Evolutionary conservation across 2,329 filamentous ascomycete genomes (phyloP).

Genomic region (Apiospora phragmitis): DNA sequence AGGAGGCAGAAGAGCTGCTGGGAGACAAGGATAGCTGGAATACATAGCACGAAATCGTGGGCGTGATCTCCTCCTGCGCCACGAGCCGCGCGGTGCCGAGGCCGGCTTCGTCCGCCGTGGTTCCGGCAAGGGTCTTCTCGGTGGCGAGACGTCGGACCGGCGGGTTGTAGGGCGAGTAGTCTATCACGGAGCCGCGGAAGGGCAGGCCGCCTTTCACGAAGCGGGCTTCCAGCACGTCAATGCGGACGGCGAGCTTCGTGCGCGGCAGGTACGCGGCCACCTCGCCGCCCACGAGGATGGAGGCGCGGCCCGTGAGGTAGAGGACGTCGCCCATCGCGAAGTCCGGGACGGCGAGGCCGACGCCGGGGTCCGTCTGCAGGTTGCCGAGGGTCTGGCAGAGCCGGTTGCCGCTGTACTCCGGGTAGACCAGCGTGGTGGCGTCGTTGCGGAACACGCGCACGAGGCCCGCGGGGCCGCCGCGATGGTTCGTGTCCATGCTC

Average conservation of each 20-base stretch:
- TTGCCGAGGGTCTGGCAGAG: constrained; percentile 86
- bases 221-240: constrained; percentile 60
- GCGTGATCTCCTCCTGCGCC: constrained; percentile 60
- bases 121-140: constrained; percentile 46
- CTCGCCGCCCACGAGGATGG: constrained; percentile 64
- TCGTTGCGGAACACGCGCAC: constrained; percentile 65
- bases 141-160: constrained; percentile 62
- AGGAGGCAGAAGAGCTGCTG: neutral
- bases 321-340: constrained; percentile 72
- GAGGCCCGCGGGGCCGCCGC: constrained; percentile 75
- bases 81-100: constrained; percentile 55
- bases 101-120: neutral
- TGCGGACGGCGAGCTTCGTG: constrained; percentile 71
- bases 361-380: constrained; percentile 62
- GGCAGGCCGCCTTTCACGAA: constrained; percentile 66
- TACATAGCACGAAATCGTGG: constrained; percentile 65
- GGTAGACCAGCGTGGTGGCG: constrained; percentile 64
- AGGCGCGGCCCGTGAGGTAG: constrained; percentile 69
- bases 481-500: constrained; percentile 83
- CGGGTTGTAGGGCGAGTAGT: constrained; percentile 79
- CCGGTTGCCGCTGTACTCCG: constrained; percentile 83
- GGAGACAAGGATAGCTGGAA: constrained; percentile 37
- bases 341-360: constrained; percentile 73
- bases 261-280: constrained; percentile 65
- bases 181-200: constrained; percentile 62